These are phyloP conservation scores for Aspergillus pseudonomiae DNA, from an alignment of 2,329 filamentous ascomycete genomes.

Conservation along the genomic window DNA sequence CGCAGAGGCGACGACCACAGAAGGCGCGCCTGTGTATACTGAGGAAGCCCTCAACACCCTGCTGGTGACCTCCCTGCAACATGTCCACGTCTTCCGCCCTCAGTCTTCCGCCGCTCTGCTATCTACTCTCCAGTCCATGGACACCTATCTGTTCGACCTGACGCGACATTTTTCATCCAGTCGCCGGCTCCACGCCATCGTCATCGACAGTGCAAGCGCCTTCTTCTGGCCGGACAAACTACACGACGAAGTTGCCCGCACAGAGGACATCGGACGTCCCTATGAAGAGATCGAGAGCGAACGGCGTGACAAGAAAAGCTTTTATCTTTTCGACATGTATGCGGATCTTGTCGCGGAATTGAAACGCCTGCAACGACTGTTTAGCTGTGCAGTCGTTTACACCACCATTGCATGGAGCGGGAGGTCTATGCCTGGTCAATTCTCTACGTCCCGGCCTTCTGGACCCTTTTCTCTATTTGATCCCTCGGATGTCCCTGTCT, in stretches of 20 bases:
- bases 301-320: conserved; percentile 31
- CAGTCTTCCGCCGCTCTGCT: conserved; percentile 55
- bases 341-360: conserved; percentile 32
- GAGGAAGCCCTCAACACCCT: conserved; percentile 27
- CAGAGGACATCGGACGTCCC: conserved; percentile 39
- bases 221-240: conserved; percentile 59
- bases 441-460: conserved; percentile 17
- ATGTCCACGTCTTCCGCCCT: conserved; percentile 63
- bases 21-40: background rate
- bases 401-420: conserved; percentile 34
- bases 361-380: conserved; percentile 39
- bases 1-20: background rate
- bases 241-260: conserved; percentile 46
- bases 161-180: conserved; percentile 50
- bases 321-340: conserved; percentile 37
- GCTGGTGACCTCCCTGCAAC: conserved; percentile 49
- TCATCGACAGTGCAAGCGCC: conserved; percentile 58
- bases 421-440: conserved; percentile 13
- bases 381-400: conserved; percentile 45
- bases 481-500: conserved; percentile 12
- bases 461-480: conserved; percentile 24
- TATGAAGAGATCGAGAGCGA: conserved; percentile 31
- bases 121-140: conserved; percentile 51
- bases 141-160: conserved; percentile 53
- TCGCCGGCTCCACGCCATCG: conserved; percentile 52